phyloP scores from a whole-genome alignment of 2,329 filamentous ascomycete species.

The Aspergillus novoparasiticus region DNA sequence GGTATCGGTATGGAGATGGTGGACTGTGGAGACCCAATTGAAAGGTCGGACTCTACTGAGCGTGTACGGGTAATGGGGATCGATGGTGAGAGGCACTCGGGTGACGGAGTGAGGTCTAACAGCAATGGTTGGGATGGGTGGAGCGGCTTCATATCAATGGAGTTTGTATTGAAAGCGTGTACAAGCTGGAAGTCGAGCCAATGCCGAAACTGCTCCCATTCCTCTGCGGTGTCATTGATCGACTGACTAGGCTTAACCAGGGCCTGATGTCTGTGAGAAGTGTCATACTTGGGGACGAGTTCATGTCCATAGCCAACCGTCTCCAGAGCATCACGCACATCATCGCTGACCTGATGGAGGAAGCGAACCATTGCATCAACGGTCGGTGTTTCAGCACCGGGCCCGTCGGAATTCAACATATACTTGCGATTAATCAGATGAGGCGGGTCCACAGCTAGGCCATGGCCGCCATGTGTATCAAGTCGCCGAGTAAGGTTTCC shows the following conservation, averaged over 20 bases:
- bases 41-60: not conserved
- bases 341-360: not conserved
- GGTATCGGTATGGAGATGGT: not conserved
- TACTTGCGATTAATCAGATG: not conserved
- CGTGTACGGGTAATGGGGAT: not conserved
- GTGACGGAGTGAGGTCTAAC: too few relatives aligned
- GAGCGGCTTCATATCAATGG: not conserved
- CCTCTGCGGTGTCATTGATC: not conserved
- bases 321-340: not conserved
- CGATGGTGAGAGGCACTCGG: not conserved
- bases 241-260: not conserved
- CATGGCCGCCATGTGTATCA: not conserved
- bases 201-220: not conserved
- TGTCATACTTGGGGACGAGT: not conserved
- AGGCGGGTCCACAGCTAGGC: not conserved
- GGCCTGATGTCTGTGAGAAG: not conserved
- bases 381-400: not conserved
- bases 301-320: not conserved
- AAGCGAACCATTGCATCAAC: not conserved
- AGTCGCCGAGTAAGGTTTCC: not conserved
- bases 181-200: not conserved
- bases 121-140: not conserved
- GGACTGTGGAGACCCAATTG: not conserved
- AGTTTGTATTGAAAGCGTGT: not conserved
- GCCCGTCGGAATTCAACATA: not conserved